Evolutionary conservation across 495 filamentous ascomycete species (phyloP).

Genomic region (Annulohypoxylon nitens): DNA sequence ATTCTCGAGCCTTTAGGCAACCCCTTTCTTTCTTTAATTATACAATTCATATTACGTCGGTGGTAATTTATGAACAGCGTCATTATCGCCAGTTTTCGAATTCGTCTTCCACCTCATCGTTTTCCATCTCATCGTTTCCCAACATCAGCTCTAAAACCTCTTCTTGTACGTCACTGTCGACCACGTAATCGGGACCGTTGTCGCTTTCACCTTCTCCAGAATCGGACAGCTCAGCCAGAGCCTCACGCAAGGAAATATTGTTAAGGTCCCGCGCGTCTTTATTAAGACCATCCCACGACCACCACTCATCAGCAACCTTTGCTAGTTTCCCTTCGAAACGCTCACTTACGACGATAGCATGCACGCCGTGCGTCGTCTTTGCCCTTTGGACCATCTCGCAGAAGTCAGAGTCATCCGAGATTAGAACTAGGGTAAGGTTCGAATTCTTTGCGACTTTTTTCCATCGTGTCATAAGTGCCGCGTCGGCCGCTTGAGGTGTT

Average conservation of each 20-base stretch:
- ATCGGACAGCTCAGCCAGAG: not conserved
- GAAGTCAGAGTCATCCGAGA: conserved; percentile 1
- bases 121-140: not conserved
- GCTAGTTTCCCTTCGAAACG: not conserved
- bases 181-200: not conserved
- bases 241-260: not conserved
- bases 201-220: not conserved
- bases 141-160: not conserved
- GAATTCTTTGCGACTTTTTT: not conserved
- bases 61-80: not conserved
- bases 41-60: not conserved
- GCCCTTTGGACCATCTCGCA: not conserved
- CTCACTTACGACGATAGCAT: not conserved
- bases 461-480: not conserved
- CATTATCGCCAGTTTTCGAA: not conserved
- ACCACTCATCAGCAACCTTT: not conserved
- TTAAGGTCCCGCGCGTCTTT: not conserved
- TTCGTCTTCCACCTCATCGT: not conserved
- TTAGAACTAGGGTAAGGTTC: not conserved
- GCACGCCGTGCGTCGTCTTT: not conserved
- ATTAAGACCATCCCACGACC: not conserved
- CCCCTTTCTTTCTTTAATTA: not conserved
- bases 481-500: not conserved
- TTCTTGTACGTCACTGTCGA: not conserved
- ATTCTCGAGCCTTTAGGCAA: conserved; percentile 3